A percentile compares a stretch with the other conserved stretches of the same genome.
Evolutionary conservation across 495 filamentous ascomycete species (phyloP).

Genomic region (Friedmanniomyces simplex): DNA sequence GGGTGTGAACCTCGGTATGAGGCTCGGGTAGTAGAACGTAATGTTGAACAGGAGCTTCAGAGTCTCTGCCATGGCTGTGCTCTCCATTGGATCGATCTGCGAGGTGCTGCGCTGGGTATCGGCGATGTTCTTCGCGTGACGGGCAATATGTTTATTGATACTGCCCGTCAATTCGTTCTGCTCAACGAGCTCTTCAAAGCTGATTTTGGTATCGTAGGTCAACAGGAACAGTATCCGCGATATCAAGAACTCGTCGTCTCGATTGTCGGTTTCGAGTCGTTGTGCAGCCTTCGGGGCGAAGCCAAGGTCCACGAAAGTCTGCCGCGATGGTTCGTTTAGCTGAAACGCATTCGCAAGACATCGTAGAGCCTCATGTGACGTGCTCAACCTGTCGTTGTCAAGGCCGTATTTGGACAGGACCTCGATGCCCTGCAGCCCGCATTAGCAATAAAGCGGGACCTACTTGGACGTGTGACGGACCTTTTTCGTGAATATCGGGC

Average conservation of each 20-base stretch:
- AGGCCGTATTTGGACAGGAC: conserved; percentile 67
- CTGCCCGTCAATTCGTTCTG: conserved; percentile 58
- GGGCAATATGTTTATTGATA: conserved; percentile 42
- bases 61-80: conserved; percentile 72
- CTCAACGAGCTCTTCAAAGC: conserved; percentile 59
- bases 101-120: too few relatives aligned
- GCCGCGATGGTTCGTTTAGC: too few relatives aligned
- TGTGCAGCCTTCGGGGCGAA: conserved; percentile 60
- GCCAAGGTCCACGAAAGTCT: conserved; percentile 72
- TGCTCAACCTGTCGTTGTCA: conserved; percentile 39
- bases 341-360: conserved; percentile 83
- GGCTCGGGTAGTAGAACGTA: conserved; percentile 55
- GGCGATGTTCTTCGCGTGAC: conserved; percentile 18
- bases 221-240: conserved; percentile 75
- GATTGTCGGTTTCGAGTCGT: conserved; percentile 61
- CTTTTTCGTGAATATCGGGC: conserved; percentile 68
- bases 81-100: conserved; percentile 59
- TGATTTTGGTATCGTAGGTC: conserved; percentile 67
- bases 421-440: conserved; percentile 66
- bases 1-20: conserved; percentile 48
- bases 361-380: conserved; percentile 66
- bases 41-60: conserved; percentile 87
- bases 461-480: conserved; percentile 34
- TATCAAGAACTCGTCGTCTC: conserved; percentile 83
- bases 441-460: not conserved